phyloP scores from a whole-genome alignment of 2,329 filamentous ascomycete species.

The Lecanoromycetidae sp. region DNA sequence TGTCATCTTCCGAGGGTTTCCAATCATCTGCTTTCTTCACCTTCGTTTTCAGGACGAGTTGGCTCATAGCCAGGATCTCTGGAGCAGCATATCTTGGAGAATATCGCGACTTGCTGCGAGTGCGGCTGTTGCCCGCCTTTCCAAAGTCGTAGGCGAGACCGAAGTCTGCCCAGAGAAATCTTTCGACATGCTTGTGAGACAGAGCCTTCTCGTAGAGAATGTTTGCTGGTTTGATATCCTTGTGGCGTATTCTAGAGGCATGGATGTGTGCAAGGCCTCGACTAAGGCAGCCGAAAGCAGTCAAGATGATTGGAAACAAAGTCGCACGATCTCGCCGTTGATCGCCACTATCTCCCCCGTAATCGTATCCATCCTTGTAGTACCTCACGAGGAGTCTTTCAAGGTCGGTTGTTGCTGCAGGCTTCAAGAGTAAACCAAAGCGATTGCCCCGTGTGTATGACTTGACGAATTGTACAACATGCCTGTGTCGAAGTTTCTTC shows the following conservation, averaged over 20 bases:
- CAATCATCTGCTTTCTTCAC: not conserved
- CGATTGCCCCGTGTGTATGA: slow-evolving; percentile 19
- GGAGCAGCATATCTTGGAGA: slow-evolving; percentile 9
- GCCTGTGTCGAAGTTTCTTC: slow-evolving; percentile 11
- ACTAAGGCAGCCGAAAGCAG: slow-evolving; percentile 23
- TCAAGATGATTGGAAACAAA: slow-evolving; percentile 7
- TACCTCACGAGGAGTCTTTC: slow-evolving; percentile 7
- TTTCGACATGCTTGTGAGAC: not conserved
- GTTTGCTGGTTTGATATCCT: slow-evolving; percentile 26
- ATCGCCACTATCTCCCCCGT: not conserved
- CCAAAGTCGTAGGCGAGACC: slow-evolving; percentile 10
- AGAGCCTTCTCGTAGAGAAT: slow-evolving; percentile 19
- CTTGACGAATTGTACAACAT: slow-evolving; percentile 14
- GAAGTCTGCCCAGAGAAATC: slow-evolving; percentile 11
- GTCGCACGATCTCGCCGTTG: not conserved
- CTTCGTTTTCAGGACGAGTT: not conserved
- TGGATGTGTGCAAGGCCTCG: slow-evolving; percentile 22
- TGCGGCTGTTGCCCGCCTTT: slow-evolving; percentile 4
- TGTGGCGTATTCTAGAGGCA: slow-evolving; percentile 21
- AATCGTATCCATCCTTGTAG: not conserved
- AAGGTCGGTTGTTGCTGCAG: slow-evolving; percentile 20
- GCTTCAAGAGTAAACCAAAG: slow-evolving; percentile 19
- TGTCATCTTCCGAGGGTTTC: not conserved
- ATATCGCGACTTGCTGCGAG: slow-evolving; percentile 2
- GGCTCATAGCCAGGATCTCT: slow-evolving; percentile 1